Evolutionary conservation across 257 asterid species (phyloP), one percentile per base, ranked within the genome.

Genomic region (Lycium barbarum): DNA sequence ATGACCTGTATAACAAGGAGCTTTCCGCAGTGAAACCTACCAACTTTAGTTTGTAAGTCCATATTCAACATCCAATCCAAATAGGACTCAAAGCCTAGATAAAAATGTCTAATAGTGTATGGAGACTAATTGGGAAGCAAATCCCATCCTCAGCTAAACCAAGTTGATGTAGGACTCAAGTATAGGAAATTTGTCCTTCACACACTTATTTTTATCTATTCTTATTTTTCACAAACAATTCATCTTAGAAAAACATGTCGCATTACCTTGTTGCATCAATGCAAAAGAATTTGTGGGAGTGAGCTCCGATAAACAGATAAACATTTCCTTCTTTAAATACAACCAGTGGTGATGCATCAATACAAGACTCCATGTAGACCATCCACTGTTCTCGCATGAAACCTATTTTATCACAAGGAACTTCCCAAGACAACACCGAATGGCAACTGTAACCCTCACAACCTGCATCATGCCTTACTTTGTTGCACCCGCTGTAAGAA

Each of bases 331-430:
- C 98, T 76, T 85, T 92, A 51, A 88, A 87, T 88, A 96, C 92
- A 88, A 95, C 82, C 73, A 96, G 94, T 78, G 99, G 98, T 70
- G 99, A 96, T 79, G 99, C 99, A 88, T 96, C 99, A 84, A 96
- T 95, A 89, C 99, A 96, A 86, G 99, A 93, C 67, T 89, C 92
- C 94, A 91, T 84, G 88, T 89, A 85, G 67, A 93, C 90, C 92
- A 93, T 93, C 99, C 98, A 96, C 40, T 74, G 82, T 84, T 91
- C 89, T 83, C 59, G 90, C 94, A 96, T 84, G 85, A 83, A 88
- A 84, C 90, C 89, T 84, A 84, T 89, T 85, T 91, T 86, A 79
- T 87, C 92, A 84, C 86, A 84, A 83, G 90, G 84, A 63, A 89
- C 38, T 86, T 86, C 87, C 85, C 84, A 88, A 80, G 91, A 84